Base-by-base conservation (phyloP, 257 asterid species). In the Pogostemon cablin region DNA sequence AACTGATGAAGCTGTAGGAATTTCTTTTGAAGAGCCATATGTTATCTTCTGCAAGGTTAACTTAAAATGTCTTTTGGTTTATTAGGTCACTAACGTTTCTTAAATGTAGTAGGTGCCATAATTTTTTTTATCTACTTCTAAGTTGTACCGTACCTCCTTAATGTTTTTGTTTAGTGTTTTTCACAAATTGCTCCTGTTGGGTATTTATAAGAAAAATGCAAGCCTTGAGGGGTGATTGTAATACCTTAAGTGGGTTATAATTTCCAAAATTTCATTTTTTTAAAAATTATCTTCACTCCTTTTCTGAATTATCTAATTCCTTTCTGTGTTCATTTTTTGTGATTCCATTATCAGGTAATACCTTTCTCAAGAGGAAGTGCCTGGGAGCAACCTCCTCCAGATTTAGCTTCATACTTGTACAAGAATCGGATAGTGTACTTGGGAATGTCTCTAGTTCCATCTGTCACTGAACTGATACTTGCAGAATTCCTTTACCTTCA, bases 341-440 rank as follows among this genome's bases (percentile, higher is more conserved):
- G 15, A 69, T 55, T 44, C 40, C 69, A 38, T 77, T 71, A 66
- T 84, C 83, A 95, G 99, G 99, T 91, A 46, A 95, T 91, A 77
- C 99, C 98, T 46, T 91, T 86, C 80, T 75, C 95, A 49, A 87
- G 84, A 79, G 96, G 97, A 76, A 89, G 84, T 72, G 97, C 93
- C 55, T 86, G 88, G 88, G 93, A 91, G 85, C 95, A 88, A 67
- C 93, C 98, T 80, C 98, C 99, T 6, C 98, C 99, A 68, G 99
- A 95, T 86, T 85, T 95, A 66, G 96, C 96, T 17, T 91, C 98
- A 11, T 89, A 89, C 86, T 78, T 91, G 75, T 91, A 77, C 80
- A 83, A 82, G 82, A 85, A 91, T 67, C 89, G 99, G 59, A 91
- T 95, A 49, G 96, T 95, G 67, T 95, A 91, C 85, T 76, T 93